phyloP scores from a whole-genome alignment of 192 early-diverging fungal genomes.

The Mortierella antarctica region DNA sequence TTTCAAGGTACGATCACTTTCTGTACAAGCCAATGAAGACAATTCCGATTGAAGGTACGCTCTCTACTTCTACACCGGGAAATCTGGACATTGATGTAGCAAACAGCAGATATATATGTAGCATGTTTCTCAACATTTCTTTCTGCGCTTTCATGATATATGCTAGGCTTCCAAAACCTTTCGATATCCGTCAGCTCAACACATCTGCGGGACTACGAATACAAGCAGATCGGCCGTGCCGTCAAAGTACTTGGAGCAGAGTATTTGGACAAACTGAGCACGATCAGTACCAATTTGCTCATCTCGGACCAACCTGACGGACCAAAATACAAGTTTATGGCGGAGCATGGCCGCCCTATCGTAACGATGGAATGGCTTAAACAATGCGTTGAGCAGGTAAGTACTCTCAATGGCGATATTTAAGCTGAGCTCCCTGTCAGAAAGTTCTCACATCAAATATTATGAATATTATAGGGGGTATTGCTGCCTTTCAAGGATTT shows the following conservation, averaged over 20 bases:
- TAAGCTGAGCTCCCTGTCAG: background rate
- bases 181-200: conserved; percentile 9
- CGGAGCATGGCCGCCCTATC: conserved; percentile 3
- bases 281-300: conserved; percentile 15
- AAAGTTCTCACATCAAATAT: background rate
- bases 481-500: conserved; percentile 8
- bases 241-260: conserved; percentile 26
- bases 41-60: conserved; percentile 17
- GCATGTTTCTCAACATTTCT: background rate
- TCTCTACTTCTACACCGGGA: background rate
- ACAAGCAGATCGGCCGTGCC: conserved; percentile 14
- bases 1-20: conserved; percentile 21
- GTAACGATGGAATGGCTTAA: conserved; percentile 32
- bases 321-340: conserved; percentile 35
- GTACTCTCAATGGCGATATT: background rate
- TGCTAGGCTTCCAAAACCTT: conserved; percentile 24
- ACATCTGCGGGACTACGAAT: conserved; percentile 14
- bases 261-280: conserved; percentile 21
- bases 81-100: background rate
- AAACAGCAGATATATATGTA: too few species aligned
- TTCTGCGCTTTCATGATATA: background rate
- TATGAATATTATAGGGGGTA: conserved; percentile 9
- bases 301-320: conserved; percentile 22
- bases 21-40: conserved; percentile 28
- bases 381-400: conserved; percentile 29